Evolutionary conservation across 2,329 filamentous ascomycete species (phyloP).

Genomic region (Talaromyces atroroseus): DNA sequence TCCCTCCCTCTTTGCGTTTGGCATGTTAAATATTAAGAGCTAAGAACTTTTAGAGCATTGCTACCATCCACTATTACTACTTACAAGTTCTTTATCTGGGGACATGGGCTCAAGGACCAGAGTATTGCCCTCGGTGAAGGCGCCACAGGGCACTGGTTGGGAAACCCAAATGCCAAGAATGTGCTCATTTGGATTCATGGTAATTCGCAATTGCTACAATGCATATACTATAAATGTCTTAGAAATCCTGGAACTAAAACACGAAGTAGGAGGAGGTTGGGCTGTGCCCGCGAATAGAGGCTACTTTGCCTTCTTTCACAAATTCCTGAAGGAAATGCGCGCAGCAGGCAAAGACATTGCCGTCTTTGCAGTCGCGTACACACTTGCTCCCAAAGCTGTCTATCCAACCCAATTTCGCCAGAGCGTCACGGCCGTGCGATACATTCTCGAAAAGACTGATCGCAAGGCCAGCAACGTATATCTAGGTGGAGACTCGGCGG

Average conservation of each 20-base stretch:
- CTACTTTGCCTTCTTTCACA: slow-evolving; percentile 46
- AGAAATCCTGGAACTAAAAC: background rate
- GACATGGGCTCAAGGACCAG: slow-evolving; percentile 18
- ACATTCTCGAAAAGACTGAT: slow-evolving; percentile 30
- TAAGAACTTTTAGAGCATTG: background rate
- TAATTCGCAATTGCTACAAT: slow-evolving; percentile 12
- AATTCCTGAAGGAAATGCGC: slow-evolving; percentile 40
- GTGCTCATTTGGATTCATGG: slow-evolving; percentile 38
- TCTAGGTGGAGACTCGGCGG: slow-evolving; percentile 42
- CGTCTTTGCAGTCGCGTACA: slow-evolving; percentile 54
- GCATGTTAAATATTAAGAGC: background rate
- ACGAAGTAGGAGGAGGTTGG: slow-evolving; percentile 45
- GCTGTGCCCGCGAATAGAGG: slow-evolving; percentile 42
- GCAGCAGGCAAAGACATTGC: slow-evolving; percentile 42
- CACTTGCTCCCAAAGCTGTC: slow-evolving; percentile 44
- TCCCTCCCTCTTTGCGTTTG: no score
- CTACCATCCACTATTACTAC: slow-evolving; percentile 1
- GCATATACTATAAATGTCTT: background rate
- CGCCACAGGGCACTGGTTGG: slow-evolving; percentile 35
- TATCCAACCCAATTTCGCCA: slow-evolving; percentile 43
- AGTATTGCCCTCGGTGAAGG: slow-evolving; percentile 29
- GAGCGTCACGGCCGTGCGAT: slow-evolving; percentile 36
- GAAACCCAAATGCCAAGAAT: slow-evolving; percentile 30
- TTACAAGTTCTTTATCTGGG: slow-evolving; percentile 8
- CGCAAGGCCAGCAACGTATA: slow-evolving; percentile 32